Evolutionary conservation across 805 yeast genomes (phyloP), one percentile per base, ranked within the genome.

Genomic region (Zygotorulaspora florentina): DNA sequence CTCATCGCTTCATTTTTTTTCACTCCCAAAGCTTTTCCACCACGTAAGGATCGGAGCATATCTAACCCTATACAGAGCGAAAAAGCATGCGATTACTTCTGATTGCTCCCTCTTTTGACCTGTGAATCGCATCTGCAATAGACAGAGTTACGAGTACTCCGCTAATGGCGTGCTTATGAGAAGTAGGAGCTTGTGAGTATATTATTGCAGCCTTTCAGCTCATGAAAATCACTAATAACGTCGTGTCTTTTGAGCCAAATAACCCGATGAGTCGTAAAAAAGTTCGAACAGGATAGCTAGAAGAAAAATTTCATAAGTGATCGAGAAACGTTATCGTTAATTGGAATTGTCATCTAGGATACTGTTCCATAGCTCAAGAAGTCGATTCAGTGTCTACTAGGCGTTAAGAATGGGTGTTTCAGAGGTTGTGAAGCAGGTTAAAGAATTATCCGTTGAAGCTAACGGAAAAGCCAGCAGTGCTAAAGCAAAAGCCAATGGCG

Each of bases 371-470:
- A 29, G 33, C 33, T 29, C 15, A 29, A 12, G 33, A 4, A 29
- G 15, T 29, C 15, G 33, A 29, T 15, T 23, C 25, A 27, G 20
- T 13, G 31, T 38, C n/a, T 13, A 16, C 5, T 10, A 38, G 34
- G 11, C 16, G 18, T 27, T 26, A 30, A 33, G 16, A n/a, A 50
- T 52, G 56, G 47, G 53, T 44, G 54, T 54, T 45, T 42, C 48
- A 27, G 59, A 56, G 43, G 65, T 59, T 38, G 67, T 62, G 39
- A 69, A 71, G 45, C 66, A 73, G 60, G 74, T 72, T 20, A 64
- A 70, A 49, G 66, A 67, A 43, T 61, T 73, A 61, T 65, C 74
- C 43, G 66, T 71, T 27, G 49, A 64, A 30, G 70, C 65, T 30
- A 50, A 45, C 13, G 36, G 40, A 29, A 50, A 65, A 30, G 70